Percentiles rank a stretch among this genome's conserved stretches.
phyloP scores from a whole-genome alignment of 2,329 filamentous ascomycete genomes.

The Beauveria australis region DNA sequence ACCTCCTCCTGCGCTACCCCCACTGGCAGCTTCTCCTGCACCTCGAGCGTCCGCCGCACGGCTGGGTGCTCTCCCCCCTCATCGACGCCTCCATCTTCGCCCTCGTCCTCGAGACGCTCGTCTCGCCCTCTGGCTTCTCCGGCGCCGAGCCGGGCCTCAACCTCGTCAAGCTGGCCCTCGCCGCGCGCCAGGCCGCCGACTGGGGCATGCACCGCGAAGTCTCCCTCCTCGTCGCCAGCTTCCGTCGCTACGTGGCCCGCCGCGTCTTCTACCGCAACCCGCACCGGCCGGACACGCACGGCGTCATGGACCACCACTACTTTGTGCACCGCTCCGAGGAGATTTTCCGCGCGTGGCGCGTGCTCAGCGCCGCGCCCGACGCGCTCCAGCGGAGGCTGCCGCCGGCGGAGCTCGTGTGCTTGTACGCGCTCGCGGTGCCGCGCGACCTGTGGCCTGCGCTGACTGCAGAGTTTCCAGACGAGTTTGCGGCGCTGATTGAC shows the following conservation, averaged over 20 bases:
- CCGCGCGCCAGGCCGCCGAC: conserved; percentile 12
- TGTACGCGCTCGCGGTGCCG: conserved; percentile 12
- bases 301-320: conserved; percentile 12
- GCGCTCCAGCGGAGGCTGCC: background rate
- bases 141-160: conserved; percentile 17
- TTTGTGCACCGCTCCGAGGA: conserved; percentile 18
- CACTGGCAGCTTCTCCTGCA: conserved; percentile 8
- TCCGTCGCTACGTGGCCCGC: conserved; percentile 17
- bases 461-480: conserved; percentile 11
- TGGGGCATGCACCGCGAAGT: conserved; percentile 15
- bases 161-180: conserved; percentile 16
- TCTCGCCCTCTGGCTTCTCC: conserved; percentile 14
- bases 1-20: conserved; percentile 5
- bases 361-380: background rate
- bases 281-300: conserved; percentile 24
- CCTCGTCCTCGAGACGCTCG: conserved; percentile 16
- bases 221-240: conserved; percentile 13
- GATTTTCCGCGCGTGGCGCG: conserved; percentile 18
- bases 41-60: conserved; percentile 8
- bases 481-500: conserved; percentile 11
- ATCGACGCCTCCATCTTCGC: conserved; percentile 14
- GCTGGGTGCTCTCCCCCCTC: conserved; percentile 11
- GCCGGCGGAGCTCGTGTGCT: conserved; percentile 4
- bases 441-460: conserved; percentile 12
- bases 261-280: conserved; percentile 19